A percentile compares a stretch with the other conserved stretches of the same genome.
Evolutionary conservation across 2,329 filamentous ascomycete species (phyloP).

Genomic region (Hypoxylon sp.): DNA sequence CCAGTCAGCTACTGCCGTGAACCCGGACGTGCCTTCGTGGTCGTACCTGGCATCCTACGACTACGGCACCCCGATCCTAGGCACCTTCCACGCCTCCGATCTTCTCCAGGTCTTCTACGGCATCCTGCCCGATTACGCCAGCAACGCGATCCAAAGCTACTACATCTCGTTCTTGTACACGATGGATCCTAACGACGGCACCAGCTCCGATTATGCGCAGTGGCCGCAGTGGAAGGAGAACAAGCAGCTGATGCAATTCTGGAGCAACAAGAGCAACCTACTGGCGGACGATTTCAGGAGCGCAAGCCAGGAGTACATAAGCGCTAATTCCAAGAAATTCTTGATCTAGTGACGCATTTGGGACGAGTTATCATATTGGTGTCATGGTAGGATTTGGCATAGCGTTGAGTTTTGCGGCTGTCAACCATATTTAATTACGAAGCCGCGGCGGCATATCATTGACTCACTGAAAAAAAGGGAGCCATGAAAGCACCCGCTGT

Average conservation of each 20-base stretch:
- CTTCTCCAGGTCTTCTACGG: conserved; percentile 77
- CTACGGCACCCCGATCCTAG: conserved; percentile 77
- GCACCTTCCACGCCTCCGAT: conserved; percentile 81
- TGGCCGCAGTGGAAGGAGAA: conserved; percentile 61
- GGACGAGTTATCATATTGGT: conserved; percentile 4
- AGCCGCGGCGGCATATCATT: background rate
- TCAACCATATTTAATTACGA: background rate
- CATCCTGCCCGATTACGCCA: conserved; percentile 71
- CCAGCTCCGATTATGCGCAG: conserved; percentile 49
- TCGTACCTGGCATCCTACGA: conserved; percentile 81
- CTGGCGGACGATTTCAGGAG: conserved; percentile 49
- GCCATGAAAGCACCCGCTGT: background rate
- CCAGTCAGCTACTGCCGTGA: conserved; percentile 56
- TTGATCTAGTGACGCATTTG: conserved; percentile 33
- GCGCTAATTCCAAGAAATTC: conserved; percentile 29
- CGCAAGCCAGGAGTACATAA: conserved; percentile 39
- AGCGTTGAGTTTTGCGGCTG: conserved; percentile 3
- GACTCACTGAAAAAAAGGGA: background rate
- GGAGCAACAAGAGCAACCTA: conserved; percentile 35
- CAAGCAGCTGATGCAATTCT: conserved; percentile 56
- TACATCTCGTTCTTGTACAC: conserved; percentile 80
- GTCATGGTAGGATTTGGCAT: conserved; percentile 7
- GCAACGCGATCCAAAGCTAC: conserved; percentile 71
- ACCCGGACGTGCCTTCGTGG: conserved; percentile 74
- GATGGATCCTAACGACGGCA: conserved; percentile 74